Conservation (phyloP, 2,329 filamentous ascomycete genomes). For the Botrytis byssoidea region DNA sequence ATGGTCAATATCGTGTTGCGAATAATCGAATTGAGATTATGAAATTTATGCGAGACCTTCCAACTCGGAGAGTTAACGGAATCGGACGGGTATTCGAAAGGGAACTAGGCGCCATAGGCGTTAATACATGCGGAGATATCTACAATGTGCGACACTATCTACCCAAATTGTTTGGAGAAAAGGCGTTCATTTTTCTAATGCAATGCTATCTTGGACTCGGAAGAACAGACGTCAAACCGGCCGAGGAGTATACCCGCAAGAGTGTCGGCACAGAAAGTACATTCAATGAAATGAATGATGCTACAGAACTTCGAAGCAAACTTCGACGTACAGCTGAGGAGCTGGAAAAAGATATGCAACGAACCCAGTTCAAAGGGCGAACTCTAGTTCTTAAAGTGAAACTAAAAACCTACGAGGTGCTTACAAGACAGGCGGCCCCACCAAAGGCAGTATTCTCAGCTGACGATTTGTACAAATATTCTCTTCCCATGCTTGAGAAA, state of each 20-base stretch:
- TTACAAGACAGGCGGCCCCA: constrained; percentile 75
- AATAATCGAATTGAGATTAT: constrained; percentile 74
- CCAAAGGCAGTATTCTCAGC: constrained; percentile 70
- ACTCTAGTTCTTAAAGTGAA: constrained; percentile 92
- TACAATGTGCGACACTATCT: constrained; percentile 73
- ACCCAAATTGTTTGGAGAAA: constrained; percentile 81
- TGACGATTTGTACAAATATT: constrained; percentile 79
- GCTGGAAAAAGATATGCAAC: constrained; percentile 78
- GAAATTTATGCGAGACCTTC: constrained; percentile 78
- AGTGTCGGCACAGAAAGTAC: constrained; percentile 93
- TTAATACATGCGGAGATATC: constrained; percentile 87
- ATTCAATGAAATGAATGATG: constrained; percentile 75
- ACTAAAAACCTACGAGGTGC: constrained; percentile 87
- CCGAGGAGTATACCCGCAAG: constrained; percentile 87
- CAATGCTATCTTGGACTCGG: constrained; percentile 83
- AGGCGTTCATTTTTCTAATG: constrained; percentile 83
- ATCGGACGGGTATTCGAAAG: constrained; percentile 93
- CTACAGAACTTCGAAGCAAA: constrained; percentile 68
- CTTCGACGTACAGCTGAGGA: constrained; percentile 79
- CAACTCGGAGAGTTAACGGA: constrained; percentile 89
- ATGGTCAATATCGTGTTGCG: constrained; percentile 80
- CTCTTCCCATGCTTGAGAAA: constrained; percentile 79
- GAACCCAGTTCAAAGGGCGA: constrained; percentile 81
- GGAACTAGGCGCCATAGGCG: constrained; percentile 81
- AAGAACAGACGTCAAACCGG: constrained; percentile 78